A percentile compares a stretch with the other conserved stretches of the same genome.
These are phyloP conservation scores for Gigaspora rosea DNA, from an alignment of 192 early-diverging fungal genomes.

Conservation along the genomic window DNA sequence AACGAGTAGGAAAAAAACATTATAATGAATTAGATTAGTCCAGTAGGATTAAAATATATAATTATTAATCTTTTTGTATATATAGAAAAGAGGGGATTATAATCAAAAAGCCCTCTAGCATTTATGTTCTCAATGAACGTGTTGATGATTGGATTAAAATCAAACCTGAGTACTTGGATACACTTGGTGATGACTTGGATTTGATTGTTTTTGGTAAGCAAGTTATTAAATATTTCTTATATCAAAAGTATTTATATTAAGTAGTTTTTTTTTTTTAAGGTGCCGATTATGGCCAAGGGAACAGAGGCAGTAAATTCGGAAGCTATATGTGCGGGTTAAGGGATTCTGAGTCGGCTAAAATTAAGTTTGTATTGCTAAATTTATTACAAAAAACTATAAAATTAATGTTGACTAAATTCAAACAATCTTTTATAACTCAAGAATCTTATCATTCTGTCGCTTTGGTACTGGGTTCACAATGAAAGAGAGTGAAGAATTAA, in stretches of 20 bases:
- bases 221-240: slow-evolving; percentile 24
- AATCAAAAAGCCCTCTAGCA: slow-evolving; percentile 66
- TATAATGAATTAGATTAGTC: no score
- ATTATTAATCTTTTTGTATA: no score
- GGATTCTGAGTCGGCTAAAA: slow-evolving; percentile 36
- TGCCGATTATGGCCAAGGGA: slow-evolving; percentile 62
- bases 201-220: slow-evolving; percentile 68
- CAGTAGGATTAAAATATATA: no score
- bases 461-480: slow-evolving; percentile 70
- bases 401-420: neutral
- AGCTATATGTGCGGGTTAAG: slow-evolving; percentile 62
- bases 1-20: no score
- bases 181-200: slow-evolving; percentile 70
- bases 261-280: slow-evolving; percentile 33
- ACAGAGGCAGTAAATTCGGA: slow-evolving; percentile 53
- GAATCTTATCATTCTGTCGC: slow-evolving; percentile 64
- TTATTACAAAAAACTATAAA: neutral
- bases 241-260: neutral
- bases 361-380: neutral
- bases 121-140: slow-evolving; percentile 57
- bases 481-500: slow-evolving; percentile 60
- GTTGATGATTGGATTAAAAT: slow-evolving; percentile 72
- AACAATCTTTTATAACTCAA: slow-evolving; percentile 7
- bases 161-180: slow-evolving; percentile 78
- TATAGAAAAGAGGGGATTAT: slow-evolving; percentile 61